A percentile compares a stretch with the other conserved stretches of the same genome.
Evolutionary conservation across 306 rosid genomes (phyloP).

Genomic region (Hylodesmum podocarpum): DNA sequence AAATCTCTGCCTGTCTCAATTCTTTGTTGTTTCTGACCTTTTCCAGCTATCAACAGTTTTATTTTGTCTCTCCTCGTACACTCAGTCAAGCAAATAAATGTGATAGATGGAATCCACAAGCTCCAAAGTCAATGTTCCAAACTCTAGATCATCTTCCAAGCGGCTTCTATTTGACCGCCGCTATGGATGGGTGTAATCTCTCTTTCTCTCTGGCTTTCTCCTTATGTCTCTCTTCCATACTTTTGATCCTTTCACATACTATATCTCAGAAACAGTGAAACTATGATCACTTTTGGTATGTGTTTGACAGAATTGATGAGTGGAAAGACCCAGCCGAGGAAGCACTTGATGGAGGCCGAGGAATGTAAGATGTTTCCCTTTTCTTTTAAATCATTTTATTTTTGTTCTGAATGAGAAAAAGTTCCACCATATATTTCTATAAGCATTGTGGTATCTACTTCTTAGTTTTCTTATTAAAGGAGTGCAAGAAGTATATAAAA

Average conservation of each 20-base stretch:
- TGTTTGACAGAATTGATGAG: slow-evolving; percentile 70
- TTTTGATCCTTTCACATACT: background rate
- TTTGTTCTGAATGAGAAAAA: slow-evolving; percentile 3
- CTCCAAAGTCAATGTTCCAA: slow-evolving; percentile 31
- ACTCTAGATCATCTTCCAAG: slow-evolving; percentile 43
- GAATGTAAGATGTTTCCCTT: slow-evolving; percentile 57
- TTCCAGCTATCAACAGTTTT: background rate
- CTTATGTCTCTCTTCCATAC: background rate
- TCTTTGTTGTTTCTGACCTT: background rate
- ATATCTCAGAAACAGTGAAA: background rate
- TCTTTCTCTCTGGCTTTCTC: slow-evolving; percentile 31
- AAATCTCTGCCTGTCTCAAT: background rate
- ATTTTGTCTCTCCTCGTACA: background rate
- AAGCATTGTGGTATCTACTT: background rate
- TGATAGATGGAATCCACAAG: slow-evolving; percentile 38
- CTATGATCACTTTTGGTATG: background rate
- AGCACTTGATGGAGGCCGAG: slow-evolving; percentile 93
- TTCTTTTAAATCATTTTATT: background rate
- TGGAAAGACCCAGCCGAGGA: slow-evolving; percentile 87
- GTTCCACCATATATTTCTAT: background rate
- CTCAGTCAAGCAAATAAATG: background rate
- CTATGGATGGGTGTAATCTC: slow-evolving; percentile 88
- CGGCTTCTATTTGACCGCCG: slow-evolving; percentile 87
- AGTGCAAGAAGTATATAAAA: background rate
- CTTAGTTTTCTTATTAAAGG: slow-evolving; percentile 1